Conservation (phyloP, 2,329 filamentous ascomycete species). For the Diaporthe velutina region DNA sequence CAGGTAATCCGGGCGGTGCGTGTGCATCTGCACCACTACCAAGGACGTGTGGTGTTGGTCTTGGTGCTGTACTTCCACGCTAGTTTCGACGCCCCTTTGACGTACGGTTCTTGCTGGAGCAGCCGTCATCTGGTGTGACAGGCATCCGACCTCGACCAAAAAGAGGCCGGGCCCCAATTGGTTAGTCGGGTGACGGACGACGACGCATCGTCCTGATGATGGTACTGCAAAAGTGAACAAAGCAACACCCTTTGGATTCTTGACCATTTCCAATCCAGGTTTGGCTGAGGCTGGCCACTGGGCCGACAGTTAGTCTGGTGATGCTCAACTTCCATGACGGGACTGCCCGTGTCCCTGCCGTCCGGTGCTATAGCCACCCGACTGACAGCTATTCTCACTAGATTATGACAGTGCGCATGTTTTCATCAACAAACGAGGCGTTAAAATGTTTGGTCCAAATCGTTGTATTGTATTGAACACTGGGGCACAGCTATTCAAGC, state of each 20-base stretch:
- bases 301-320: neutral
- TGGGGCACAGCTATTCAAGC: constrained; percentile 12
- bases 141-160: constrained; percentile 10
- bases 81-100: neutral
- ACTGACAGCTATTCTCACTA: neutral
- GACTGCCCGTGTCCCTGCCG: neutral
- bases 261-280: neutral
- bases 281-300: neutral
- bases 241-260: neutral
- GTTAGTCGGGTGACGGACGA: neutral
- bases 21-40: neutral
- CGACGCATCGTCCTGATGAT: neutral
- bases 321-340: neutral
- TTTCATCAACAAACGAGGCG: too few relatives aligned
- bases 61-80: neutral
- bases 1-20: neutral
- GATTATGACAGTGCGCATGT: neutral
- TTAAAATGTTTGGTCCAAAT: neutral
- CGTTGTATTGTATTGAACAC: constrained; percentile 27
- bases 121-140: neutral
- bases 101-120: neutral
- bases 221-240: neutral
- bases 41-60: neutral
- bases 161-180: neutral
- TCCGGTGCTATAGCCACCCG: neutral